Evolutionary conservation across 805 yeast genomes (phyloP).

Genomic region (Lachancea meyersii): DNA sequence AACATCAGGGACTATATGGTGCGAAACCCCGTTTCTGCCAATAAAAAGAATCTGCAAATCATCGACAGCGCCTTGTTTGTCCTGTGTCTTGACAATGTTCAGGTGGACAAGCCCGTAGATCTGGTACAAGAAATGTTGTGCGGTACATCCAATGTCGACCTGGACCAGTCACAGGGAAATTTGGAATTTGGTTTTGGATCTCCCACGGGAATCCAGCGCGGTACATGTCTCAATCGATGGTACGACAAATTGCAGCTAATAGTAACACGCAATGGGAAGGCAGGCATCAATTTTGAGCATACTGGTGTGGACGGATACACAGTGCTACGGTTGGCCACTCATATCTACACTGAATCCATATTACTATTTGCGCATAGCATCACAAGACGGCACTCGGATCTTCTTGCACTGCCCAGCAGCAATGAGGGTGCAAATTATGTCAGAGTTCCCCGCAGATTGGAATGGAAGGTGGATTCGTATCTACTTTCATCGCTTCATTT

Average conservation of each 20-base stretch:
- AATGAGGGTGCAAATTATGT: slow-evolving; percentile 34
- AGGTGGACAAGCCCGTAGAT: slow-evolving; percentile 52
- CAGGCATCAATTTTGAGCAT: slow-evolving; percentile 89
- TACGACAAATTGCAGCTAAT: slow-evolving; percentile 87
- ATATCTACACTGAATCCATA: slow-evolving; percentile 86
- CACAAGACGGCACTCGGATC: slow-evolving; percentile 43
- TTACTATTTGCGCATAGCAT: slow-evolving; percentile 79
- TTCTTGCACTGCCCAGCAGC: slow-evolving; percentile 18
- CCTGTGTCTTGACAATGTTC: slow-evolving; percentile 75
- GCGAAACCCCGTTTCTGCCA: slow-evolving; percentile 38
- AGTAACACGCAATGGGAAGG: slow-evolving; percentile 81
- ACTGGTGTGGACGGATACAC: slow-evolving; percentile 97
- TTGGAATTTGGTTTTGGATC: neutral
- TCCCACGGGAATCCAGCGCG: slow-evolving; percentile 70
- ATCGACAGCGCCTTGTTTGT: slow-evolving; percentile 79
- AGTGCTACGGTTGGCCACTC: slow-evolving; percentile 78
- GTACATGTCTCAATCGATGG: slow-evolving; percentile 94
- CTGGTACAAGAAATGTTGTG: slow-evolving; percentile 81
- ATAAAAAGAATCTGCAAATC: slow-evolving; percentile 63
- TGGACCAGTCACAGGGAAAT: slow-evolving; percentile 25
- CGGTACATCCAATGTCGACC: slow-evolving; percentile 70
- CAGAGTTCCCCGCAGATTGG: slow-evolving; percentile 78
- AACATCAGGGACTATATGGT: slow-evolving; percentile 50
- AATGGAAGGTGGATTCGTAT: slow-evolving; percentile 79
- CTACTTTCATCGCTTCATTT: slow-evolving; percentile 73